A percentile compares a stretch with the other conserved stretches of the same genome.
phyloP scores from a whole-genome alignment of 2,329 filamentous ascomycete genomes.

The Harringtonia aguacate region DNA sequence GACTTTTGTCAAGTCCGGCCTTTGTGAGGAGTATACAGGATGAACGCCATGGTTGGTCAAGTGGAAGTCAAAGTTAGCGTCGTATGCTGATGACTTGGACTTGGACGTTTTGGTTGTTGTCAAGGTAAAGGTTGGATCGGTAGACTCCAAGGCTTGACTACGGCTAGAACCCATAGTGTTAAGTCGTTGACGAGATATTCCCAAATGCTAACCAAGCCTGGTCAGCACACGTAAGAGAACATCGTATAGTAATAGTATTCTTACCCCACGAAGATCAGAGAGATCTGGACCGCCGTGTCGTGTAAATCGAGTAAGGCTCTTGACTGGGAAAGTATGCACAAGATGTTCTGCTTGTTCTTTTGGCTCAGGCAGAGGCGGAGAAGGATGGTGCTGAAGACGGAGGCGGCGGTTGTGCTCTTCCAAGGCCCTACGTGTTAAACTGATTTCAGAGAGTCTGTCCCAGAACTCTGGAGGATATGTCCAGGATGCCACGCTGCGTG shows the following conservation, averaged over 20 bases:
- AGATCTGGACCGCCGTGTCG: conserved; percentile 17
- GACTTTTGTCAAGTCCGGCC: conserved; percentile 22
- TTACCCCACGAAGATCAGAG: conserved; percentile 15
- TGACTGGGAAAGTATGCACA: not conserved
- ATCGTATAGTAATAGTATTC: not conserved
- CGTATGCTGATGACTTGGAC: conserved; percentile 18
- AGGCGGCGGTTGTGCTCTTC: conserved; percentile 7
- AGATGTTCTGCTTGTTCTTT: not conserved
- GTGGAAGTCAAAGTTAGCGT: conserved; percentile 24
- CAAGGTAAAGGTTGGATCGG: conserved; percentile 11
- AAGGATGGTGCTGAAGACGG: conserved; percentile 1
- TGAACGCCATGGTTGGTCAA: conserved; percentile 24
- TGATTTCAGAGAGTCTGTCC: conserved; percentile 7
- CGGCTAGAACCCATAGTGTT: conserved; percentile 8
- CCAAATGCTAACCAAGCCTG: conserved; percentile 1
- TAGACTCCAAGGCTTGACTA: conserved; percentile 9
- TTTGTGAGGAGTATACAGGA: conserved; percentile 14
- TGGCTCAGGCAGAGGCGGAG: too few species aligned
- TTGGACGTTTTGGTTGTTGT: conserved; percentile 15
- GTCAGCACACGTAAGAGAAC: not conserved
- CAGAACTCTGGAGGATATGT: conserved; percentile 9
- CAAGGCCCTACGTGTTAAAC: conserved; percentile 5
- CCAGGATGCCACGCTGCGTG: conserved; percentile 4
- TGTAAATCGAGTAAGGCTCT: conserved; percentile 14
- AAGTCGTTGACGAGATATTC: not conserved